phyloP scores from a whole-genome alignment of 1,139 yeast species.

The Meyerozyma sp. region DNA sequence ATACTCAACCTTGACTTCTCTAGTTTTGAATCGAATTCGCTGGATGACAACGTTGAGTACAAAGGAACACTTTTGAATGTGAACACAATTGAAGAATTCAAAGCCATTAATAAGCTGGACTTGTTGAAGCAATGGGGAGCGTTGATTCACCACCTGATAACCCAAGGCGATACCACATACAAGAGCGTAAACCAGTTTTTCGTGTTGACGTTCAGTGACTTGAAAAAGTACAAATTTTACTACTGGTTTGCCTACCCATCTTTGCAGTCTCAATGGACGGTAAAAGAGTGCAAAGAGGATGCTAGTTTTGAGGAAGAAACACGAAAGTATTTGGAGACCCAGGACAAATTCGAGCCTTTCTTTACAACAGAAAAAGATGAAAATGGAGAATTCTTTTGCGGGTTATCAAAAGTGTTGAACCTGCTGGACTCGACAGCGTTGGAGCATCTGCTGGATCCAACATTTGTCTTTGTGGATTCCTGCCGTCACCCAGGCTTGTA shows the following conservation, averaged over 20 bases:
- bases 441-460: background rate
- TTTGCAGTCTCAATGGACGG: constrained; percentile 42
- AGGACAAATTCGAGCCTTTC: background rate
- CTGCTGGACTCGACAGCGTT: too few relatives aligned
- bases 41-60: background rate
- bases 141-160: constrained; percentile 13
- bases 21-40: constrained; percentile 28
- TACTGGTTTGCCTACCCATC: constrained; percentile 89
- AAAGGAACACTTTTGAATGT: constrained; percentile 43
- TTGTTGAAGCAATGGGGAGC: constrained; percentile 46
- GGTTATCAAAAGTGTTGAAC: background rate
- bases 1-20: constrained; percentile 33
- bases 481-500: constrained; percentile 35
- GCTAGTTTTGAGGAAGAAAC: constrained; percentile 4
- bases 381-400: background rate
- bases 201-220: constrained; percentile 73
- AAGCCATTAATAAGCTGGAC: constrained; percentile 53
- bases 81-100: constrained; percentile 85
- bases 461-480: constrained; percentile 59
- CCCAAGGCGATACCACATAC: constrained; percentile 8
- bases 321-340: constrained; percentile 4
- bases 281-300: constrained; percentile 6
- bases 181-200: constrained; percentile 37
- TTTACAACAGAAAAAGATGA: background rate
- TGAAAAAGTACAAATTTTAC: constrained; percentile 79